Evolutionary conservation across 176 grass and related monocot genomes (phyloP).

Genomic region (Oryza meridionalis): DNA sequence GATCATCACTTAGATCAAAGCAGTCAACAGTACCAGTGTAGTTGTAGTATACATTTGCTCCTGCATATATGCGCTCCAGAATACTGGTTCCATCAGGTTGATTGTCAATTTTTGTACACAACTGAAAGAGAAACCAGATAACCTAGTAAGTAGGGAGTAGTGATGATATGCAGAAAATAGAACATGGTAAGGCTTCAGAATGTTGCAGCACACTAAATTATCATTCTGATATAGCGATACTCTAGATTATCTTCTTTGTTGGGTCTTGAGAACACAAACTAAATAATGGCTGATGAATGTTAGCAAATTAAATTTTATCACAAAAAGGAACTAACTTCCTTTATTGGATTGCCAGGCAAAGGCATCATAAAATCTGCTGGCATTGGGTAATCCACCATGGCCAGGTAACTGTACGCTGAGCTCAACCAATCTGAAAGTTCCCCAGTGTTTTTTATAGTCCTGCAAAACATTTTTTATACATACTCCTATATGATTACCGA

Average conservation of each 20-base stretch:
- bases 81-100: conserved; percentile 62
- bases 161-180: neutral
- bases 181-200: neutral
- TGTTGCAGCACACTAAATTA: neutral
- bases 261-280: neutral
- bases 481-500: neutral
- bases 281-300: neutral
- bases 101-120: conserved; percentile 79
- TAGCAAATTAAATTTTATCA: neutral
- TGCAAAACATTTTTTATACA: conserved; percentile 33
- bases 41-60: conserved; percentile 94
- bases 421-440: conserved; percentile 86
- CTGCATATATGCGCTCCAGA: conserved; percentile 78
- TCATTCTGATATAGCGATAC: neutral
- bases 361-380: conserved; percentile 89
- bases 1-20: conserved; percentile 94
- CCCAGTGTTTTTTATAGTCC: conserved; percentile 64
- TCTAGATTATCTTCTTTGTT: neutral
- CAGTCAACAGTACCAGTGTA: conserved; percentile 72
- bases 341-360: conserved; percentile 89
- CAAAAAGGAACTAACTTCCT: conserved; percentile 65
- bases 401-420: conserved; percentile 93
- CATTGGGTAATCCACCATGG: conserved; percentile 94
- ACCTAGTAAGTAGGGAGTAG: conserved; percentile 12
- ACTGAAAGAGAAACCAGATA: conserved; percentile 51